These are phyloP conservation scores for Coemansia sp. DNA, from an alignment of 192 early-diverging fungal genomes.

Conservation along the genomic window DNA sequence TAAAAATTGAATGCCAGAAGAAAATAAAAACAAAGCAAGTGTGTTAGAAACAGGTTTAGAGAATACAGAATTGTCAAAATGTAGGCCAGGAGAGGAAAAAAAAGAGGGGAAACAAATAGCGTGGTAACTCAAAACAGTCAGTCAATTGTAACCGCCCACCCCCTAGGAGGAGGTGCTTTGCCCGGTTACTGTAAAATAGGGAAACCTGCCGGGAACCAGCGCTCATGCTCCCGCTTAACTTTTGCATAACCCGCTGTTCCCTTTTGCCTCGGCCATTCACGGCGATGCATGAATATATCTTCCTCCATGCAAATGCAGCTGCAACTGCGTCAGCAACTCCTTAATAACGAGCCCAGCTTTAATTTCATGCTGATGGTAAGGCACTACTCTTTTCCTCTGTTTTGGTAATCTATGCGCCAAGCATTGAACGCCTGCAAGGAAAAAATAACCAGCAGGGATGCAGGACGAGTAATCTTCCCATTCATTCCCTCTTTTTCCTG, in stretches of 20 bases:
- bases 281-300: not conserved
- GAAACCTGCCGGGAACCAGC: not conserved
- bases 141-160: conserved; percentile 3
- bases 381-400: not conserved
- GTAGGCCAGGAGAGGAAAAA: not conserved
- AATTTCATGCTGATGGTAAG: not conserved
- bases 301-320: not conserved
- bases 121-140: conserved; percentile 2
- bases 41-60: conserved; percentile 4
- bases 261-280: not conserved
- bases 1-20: not conserved
- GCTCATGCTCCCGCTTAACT: not conserved
- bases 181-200: not conserved
- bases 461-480: not conserved
- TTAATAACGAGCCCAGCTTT: not conserved
- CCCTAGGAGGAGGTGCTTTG: not conserved
- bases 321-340: not conserved
- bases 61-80: not conserved
- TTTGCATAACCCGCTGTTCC: conserved; percentile 5
- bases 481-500: not conserved
- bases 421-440: not conserved
- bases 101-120: conserved; percentile 3
- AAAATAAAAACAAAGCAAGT: not conserved
- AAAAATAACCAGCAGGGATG: not conserved
- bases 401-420: not conserved